Percentiles rank a stretch among this genome's conserved stretches.
Evolutionary conservation across 2,329 filamentous ascomycete genomes (phyloP).

Genomic region (Talaromyces piceae): DNA sequence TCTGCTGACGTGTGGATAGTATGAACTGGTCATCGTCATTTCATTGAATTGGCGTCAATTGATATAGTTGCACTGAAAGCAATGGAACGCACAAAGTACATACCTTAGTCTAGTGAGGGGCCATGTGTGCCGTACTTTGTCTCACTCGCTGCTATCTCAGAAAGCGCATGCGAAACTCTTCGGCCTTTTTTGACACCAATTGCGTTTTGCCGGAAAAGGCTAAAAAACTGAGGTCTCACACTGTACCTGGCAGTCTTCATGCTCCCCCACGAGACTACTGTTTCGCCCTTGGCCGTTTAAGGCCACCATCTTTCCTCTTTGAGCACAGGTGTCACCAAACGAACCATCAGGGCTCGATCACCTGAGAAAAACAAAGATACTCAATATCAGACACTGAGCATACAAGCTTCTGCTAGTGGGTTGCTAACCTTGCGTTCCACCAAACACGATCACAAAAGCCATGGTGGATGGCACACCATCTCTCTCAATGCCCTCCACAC

Average conservation of each 20-base stretch:
- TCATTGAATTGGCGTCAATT: not conserved
- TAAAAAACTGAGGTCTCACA: conserved; percentile 8
- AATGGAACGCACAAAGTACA: not conserved
- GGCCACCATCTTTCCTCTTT: conserved; percentile 8
- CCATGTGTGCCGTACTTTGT: not conserved
- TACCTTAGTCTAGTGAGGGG: not conserved
- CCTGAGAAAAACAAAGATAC: not conserved
- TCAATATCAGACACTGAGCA: not conserved
- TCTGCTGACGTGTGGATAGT: too few relatives aligned
- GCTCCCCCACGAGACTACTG: conserved; percentile 6
- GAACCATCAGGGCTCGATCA: not conserved
- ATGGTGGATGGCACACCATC: not conserved
- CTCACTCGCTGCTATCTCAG: not conserved
- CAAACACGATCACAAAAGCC: not conserved
- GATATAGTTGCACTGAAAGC: not conserved
- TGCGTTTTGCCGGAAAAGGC: conserved; percentile 12
- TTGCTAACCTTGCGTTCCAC: not conserved
- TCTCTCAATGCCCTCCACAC: not conserved
- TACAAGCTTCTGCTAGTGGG: not conserved
- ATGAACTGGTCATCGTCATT: not conserved
- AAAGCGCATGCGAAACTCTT: not conserved
- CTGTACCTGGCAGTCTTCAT: conserved; percentile 8
- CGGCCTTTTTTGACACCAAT: conserved; percentile 11
- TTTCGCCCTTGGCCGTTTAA: conserved; percentile 3
- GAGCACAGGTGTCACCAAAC: conserved; percentile 3